These are phyloP conservation scores for Chaetomium fimeti DNA, from an alignment of 495 filamentous ascomycete species.

Conservation along the genomic window DNA sequence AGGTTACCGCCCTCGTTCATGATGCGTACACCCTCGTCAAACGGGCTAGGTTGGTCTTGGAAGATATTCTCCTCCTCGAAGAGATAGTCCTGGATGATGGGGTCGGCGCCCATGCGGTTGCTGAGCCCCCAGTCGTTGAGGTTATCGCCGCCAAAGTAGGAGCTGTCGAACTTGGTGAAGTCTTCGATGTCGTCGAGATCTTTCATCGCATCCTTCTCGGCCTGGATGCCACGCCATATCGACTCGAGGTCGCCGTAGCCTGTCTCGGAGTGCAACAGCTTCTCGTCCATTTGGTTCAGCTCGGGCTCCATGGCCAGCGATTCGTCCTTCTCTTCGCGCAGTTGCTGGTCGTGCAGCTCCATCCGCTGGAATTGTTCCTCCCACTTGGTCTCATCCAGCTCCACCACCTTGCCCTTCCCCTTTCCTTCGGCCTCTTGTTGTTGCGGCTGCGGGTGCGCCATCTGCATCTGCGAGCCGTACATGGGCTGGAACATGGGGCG, in stretches of 20 bases:
- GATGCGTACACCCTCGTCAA: constrained; percentile 85
- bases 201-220: constrained; percentile 71
- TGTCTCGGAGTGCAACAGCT: constrained; percentile 53
- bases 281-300: constrained; percentile 77
- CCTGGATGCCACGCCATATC: constrained; percentile 82
- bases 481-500: constrained; percentile 52
- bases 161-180: constrained; percentile 64
- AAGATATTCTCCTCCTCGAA: constrained; percentile 95
- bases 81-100: constrained; percentile 80
- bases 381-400: constrained; percentile 92
- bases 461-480: constrained; percentile 52
- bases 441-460: constrained; percentile 35
- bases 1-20: constrained; percentile 91
- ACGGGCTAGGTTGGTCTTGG: constrained; percentile 70
- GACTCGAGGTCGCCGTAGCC: constrained; percentile 83
- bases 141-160: constrained; percentile 66
- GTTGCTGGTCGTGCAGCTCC: constrained; percentile 63
- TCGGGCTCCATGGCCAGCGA: constrained; percentile 81
- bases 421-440: constrained; percentile 58
- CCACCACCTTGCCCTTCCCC: constrained; percentile 86
- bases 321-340: constrained; percentile 56
- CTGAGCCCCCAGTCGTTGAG: constrained; percentile 57
- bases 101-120: constrained; percentile 57
- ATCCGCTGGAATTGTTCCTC: constrained; percentile 92
- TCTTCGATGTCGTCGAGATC: constrained; percentile 60